A percentile compares a stretch with the other conserved stretches of the same genome.
These are phyloP conservation scores for Paratrypanosoma confusum DNA, from an alignment of 208 protist species.

Conservation along the genomic window DNA sequence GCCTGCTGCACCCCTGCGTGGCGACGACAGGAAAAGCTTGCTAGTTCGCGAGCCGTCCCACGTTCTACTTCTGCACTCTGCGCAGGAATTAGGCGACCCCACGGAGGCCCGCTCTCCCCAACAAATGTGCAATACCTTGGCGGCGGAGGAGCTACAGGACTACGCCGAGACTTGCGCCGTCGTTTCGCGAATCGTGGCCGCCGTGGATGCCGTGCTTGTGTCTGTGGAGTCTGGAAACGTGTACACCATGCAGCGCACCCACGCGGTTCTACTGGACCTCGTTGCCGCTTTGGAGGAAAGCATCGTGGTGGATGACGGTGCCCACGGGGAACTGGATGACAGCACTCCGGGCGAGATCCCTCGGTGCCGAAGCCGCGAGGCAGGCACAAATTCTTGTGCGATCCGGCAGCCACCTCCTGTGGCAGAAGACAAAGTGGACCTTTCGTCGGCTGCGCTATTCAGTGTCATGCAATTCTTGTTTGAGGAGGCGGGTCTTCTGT, in stretches of 20 bases:
- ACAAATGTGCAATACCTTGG: no score
- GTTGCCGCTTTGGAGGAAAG: slow-evolving; percentile 35
- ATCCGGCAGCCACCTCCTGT: not conserved
- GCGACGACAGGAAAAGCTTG: no score
- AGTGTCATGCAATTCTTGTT: slow-evolving; percentile 49
- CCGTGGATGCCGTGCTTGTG: slow-evolving; percentile 40
- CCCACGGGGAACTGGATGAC: slow-evolving; percentile 8
- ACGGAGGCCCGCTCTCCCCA: no score
- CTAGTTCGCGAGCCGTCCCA: no score
- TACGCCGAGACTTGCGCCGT: slow-evolving; percentile 52
- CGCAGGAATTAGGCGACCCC: no score
- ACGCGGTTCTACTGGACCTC: slow-evolving; percentile 37
- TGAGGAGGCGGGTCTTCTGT: slow-evolving; percentile 48
- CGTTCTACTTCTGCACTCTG: no score
- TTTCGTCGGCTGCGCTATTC: slow-evolving; percentile 38
- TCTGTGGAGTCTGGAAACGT: slow-evolving; percentile 28
- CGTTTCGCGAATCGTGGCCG: slow-evolving; percentile 17
- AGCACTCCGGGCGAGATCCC: no score
- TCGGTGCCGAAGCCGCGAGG: no score
- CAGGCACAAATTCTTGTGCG: no score
- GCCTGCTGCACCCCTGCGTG: no score
- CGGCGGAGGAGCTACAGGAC: slow-evolving; percentile 14
- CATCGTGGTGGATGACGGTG: slow-evolving; percentile 7
- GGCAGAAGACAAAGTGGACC: slow-evolving; percentile 5
- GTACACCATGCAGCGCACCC: slow-evolving; percentile 29